A percentile compares a stretch with the other conserved stretches of the same genome.
phyloP scores from a whole-genome alignment of 2,329 filamentous ascomycete genomes.

The Coniochaeta sp. region DNA sequence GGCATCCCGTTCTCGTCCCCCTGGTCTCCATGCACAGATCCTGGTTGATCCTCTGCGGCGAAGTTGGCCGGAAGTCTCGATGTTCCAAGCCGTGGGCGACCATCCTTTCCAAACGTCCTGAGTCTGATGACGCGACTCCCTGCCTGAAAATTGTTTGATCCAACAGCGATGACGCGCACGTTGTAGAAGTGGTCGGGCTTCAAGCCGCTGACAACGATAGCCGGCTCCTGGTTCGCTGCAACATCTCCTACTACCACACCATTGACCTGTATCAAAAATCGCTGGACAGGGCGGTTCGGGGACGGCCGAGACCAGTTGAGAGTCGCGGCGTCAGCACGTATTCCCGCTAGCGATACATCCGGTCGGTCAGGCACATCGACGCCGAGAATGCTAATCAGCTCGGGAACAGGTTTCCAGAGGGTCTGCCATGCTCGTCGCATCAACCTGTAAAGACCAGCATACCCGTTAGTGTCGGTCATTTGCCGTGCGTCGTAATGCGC shows the following conservation, averaged over 20 bases:
- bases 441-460: slow-evolving; percentile 48
- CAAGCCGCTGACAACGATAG: slow-evolving; percentile 85
- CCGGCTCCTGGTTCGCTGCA: slow-evolving; percentile 65
- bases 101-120: slow-evolving; percentile 63
- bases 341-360: slow-evolving; percentile 82
- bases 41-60: slow-evolving; percentile 41
- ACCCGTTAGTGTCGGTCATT: neutral
- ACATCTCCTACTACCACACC: slow-evolving; percentile 91
- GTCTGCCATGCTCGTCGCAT: slow-evolving; percentile 82
- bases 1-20: slow-evolving; percentile 41
- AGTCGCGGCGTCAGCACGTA: slow-evolving; percentile 79
- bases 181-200: slow-evolving; percentile 88
- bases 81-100: slow-evolving; percentile 52
- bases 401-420: slow-evolving; percentile 81
- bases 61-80: slow-evolving; percentile 50
- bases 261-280: slow-evolving; percentile 90
- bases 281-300: slow-evolving; percentile 61
- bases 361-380: slow-evolving; percentile 90
- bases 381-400: slow-evolving; percentile 84
- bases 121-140: slow-evolving; percentile 80
- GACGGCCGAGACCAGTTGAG: slow-evolving; percentile 82
- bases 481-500: neutral
- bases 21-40: slow-evolving; percentile 30
- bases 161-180: slow-evolving; percentile 85
- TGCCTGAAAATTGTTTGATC: slow-evolving; percentile 85